These are phyloP conservation scores for Nitzschia palea DNA, from an alignment of 108 stramenopile species.

Conservation along the genomic window DNA sequence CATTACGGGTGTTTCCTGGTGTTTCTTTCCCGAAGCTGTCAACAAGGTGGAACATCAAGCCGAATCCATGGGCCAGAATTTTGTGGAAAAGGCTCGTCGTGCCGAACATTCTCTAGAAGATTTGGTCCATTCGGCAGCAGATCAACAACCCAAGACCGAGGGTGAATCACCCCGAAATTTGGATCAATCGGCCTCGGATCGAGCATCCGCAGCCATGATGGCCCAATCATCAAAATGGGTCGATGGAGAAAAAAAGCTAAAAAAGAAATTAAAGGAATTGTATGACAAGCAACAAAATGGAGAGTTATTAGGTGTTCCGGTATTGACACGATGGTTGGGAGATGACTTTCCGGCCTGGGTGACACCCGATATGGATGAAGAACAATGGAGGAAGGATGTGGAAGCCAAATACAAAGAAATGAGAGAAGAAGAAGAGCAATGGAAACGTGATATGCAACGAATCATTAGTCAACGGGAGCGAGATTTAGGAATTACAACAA, in stretches of 20 bases:
- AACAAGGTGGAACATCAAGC: conserved; percentile 14
- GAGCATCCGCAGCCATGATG: conserved; percentile 34
- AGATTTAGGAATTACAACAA: conserved; percentile 27
- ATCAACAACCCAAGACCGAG: neutral
- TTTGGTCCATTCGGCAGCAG: conserved; percentile 8
- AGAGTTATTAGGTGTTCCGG: conserved; percentile 56
- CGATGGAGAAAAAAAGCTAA: conserved; percentile 55
- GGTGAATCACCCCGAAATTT: neutral
- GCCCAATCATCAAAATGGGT: conserved; percentile 45
- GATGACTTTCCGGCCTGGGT: conserved; percentile 64
- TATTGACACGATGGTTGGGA: conserved; percentile 60
- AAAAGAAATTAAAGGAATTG: conserved; percentile 47
- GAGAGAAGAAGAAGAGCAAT: conserved; percentile 54
- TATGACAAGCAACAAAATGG: conserved; percentile 48
- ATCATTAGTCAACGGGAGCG: conserved; percentile 26
- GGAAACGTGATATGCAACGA: conserved; percentile 34
- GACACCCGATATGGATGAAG: conserved; percentile 31
- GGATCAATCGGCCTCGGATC: conserved; percentile 9
- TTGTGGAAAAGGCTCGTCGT: conserved; percentile 6
- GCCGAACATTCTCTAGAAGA: conserved; percentile 29
- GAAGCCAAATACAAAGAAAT: conserved; percentile 48
- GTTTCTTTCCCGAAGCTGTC: conserved; percentile 18
- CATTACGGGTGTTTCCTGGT: conserved; percentile 13
- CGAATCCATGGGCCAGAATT: conserved; percentile 9
- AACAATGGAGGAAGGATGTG: conserved; percentile 50